Evolutionary conservation across 441 rosid species (phyloP).

Genomic region (Corymbia citriodora): DNA sequence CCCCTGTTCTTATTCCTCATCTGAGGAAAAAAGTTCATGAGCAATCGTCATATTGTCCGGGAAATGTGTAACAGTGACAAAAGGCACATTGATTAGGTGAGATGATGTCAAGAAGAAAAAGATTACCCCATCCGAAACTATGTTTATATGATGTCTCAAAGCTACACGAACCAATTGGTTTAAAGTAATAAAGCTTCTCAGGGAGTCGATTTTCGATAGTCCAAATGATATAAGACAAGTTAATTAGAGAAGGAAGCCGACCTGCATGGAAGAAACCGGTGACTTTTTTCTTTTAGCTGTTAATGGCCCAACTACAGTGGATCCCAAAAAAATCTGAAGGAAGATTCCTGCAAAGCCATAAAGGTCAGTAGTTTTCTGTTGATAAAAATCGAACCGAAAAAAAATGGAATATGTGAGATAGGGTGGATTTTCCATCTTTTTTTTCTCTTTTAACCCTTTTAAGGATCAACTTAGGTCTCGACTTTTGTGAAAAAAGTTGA

Average conservation of each 20-base stretch:
- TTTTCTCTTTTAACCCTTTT: too few relatives aligned
- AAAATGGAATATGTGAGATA: fast-evolving
- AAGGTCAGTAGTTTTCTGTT: neutral
- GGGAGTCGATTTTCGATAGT: neutral
- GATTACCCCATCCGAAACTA: fast-evolving
- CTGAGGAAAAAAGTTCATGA: too few relatives aligned
- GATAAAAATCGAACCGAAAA: fast-evolving
- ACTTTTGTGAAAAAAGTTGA: too few relatives aligned
- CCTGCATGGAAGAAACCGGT: neutral
- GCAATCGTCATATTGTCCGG: too few relatives aligned
- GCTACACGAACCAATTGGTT: neutral
- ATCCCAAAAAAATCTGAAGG: neutral
- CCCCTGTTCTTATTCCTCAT: too few relatives aligned
- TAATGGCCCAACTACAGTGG: neutral
- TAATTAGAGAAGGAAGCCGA: neutral
- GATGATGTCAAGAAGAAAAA: too few relatives aligned
- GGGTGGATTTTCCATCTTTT: too few relatives aligned
- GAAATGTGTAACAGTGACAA: fast-evolving
- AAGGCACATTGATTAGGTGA: too few relatives aligned
- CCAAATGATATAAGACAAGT: neutral
- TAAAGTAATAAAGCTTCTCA: neutral
- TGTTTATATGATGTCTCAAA: too few relatives aligned
- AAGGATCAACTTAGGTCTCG: too few relatives aligned
- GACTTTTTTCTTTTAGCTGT: neutral
- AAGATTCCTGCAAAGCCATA: neutral